Base-by-base conservation (phyloP, 176 grass and related monocot genomes). In the Avena eriantha region DNA sequence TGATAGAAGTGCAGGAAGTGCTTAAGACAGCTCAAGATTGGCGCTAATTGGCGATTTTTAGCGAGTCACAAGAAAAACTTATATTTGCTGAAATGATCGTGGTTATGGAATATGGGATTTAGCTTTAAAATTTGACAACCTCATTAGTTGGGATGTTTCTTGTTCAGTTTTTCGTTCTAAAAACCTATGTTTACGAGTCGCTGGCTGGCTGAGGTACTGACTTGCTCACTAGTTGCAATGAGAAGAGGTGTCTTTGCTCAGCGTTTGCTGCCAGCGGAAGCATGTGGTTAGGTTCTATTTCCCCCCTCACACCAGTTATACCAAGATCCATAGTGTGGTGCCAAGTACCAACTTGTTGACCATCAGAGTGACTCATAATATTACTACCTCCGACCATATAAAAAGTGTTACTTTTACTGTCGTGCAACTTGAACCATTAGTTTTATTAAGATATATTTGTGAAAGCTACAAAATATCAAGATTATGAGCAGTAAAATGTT, bases 101-200 rank as follows among this genome's bases (percentile, higher is more conserved):
- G 33, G 54, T 61, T 59, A 69, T 79, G 21, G 41, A 48, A 69
- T 68, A 46, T 22, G 12, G 17, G 29, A 24, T 77, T 69, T 34
- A 33, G 51, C 47, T 78, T 60, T 47, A 67, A 59, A 67, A 23
- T n/a, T 78, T 22, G 76, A 49, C 3, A 69, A 47, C 72, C 21
- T 72, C 67, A 31, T 36, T 78, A 18, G 15, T 35, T 71, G n/a
- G 21, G 81, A 83, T 86, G 70, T 79, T 71, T 59, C 23, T 43
- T 31, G 21, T 80, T 80, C 26, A 43, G 21, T 66, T 76, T 24
- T 74, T 73, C 22, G 3, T 59, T 79, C 43, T 29, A 10, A 18
- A 31, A 81, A 80, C 48, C 23, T 17, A 77, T 77, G 17, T 50
- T 55, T 77, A 34, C 4, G 16, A 77, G 43, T 54, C 16, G 15